A percentile compares a stretch with the other conserved stretches of the same genome.
Conservation (phyloP, 1,284 basidiomycete genomes). For the Grifola frondosa region DNA sequence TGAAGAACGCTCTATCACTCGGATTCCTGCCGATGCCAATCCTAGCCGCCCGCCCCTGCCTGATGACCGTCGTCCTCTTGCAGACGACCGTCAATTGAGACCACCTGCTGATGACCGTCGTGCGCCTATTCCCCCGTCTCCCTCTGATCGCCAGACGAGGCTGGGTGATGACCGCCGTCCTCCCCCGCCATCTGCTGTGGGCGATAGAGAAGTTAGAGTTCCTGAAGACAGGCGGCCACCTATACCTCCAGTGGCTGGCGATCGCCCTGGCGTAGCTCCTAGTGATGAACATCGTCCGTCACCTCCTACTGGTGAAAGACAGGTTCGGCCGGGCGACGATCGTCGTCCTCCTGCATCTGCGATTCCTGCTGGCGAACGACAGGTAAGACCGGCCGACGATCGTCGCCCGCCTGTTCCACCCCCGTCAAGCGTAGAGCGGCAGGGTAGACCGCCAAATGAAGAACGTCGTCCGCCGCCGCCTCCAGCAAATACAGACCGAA, state of each 20-base stretch:
- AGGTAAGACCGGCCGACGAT: conserved; percentile 15
- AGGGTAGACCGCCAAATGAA: conserved; percentile 1
- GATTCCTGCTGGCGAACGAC: conserved; percentile 9
- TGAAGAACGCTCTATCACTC: conserved; percentile 28
- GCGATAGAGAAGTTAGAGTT: conserved; percentile 4
- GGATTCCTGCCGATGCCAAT: conserved; percentile 11
- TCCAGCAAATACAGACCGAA: conserved; percentile 6
- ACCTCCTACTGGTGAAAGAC: conserved; percentile 2
- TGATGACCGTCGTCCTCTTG: conserved; percentile 20
- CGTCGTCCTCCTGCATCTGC: conserved; percentile 3
- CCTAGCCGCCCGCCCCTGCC: conserved; percentile 9
- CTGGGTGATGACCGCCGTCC: conserved; percentile 12
- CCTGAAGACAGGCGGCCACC: conserved; percentile 15
- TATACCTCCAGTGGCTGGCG: conserved; percentile 2
- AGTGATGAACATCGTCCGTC: not conserved
- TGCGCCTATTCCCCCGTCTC: conserved; percentile 4
- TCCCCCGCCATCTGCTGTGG: conserved; percentile 3
- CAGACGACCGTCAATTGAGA: conserved; percentile 7
- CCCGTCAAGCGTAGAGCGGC: conserved; percentile 2
- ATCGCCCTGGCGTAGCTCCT: too few relatives aligned
- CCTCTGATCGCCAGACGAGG: conserved; percentile 5
- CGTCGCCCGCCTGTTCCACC: conserved; percentile 9
- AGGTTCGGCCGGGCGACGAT: conserved; percentile 5
- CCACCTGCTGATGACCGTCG: conserved; percentile 15
- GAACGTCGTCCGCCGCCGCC: conserved; percentile 6